phyloP scores from a whole-genome alignment of 805 yeast species.

The Spathaspora gorwiae region DNA sequence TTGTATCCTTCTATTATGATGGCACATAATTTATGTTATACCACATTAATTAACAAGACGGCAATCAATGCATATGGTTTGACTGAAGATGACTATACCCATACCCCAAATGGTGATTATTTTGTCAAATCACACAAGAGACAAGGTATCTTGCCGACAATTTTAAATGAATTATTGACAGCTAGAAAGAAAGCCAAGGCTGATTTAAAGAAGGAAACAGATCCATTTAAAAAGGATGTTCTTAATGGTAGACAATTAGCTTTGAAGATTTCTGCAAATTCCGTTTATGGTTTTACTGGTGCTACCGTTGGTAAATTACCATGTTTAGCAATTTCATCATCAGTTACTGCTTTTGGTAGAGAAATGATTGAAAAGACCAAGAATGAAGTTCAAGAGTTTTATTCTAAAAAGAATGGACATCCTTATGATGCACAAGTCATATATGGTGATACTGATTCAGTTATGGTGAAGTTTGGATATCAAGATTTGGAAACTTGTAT shows the following conservation, averaged over 20 bases:
- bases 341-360: constrained; percentile 94
- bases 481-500: constrained; percentile 76
- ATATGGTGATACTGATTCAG: constrained; percentile 99
- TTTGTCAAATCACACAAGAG: constrained; percentile 69
- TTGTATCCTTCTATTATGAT: constrained; percentile 98
- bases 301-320: constrained; percentile 98
- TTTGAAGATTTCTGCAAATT: constrained; percentile 91
- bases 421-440: constrained; percentile 84
- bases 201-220: constrained; percentile 87
- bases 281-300: constrained; percentile 98
- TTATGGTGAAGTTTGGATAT: constrained; percentile 95
- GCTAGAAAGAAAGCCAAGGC: constrained; percentile 93
- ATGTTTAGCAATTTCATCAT: constrained; percentile 92
- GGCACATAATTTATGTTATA: constrained; percentile 97
- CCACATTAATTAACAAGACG: constrained; percentile 71
- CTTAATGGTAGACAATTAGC: constrained; percentile 97
- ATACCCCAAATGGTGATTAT: constrained; percentile 88
- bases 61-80: constrained; percentile 64
- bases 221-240: constrained; percentile 90
- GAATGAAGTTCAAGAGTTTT: constrained; percentile 73
- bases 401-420: constrained; percentile 76
- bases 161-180: constrained; percentile 77
- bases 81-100: constrained; percentile 70
- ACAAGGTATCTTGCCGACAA: constrained; percentile 87
- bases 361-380: constrained; percentile 94